Evolutionary conservation across 139 green algal species (phyloP).

Genomic region (Desmodesmus armatus): DNA sequence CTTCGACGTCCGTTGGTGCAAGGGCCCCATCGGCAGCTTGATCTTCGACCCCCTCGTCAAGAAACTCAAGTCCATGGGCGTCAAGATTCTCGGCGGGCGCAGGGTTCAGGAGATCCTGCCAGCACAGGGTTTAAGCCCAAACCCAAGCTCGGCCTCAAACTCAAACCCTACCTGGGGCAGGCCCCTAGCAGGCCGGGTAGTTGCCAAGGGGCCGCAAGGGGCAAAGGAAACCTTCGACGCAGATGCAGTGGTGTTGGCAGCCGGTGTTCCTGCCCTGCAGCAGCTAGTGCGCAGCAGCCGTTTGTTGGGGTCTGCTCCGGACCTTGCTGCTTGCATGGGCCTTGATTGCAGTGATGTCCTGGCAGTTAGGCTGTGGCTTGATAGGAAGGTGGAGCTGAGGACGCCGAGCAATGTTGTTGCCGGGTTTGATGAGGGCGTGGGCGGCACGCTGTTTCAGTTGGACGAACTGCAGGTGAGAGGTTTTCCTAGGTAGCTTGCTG

Average conservation of each 20-base stretch:
- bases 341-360: slow-evolving; percentile 66
- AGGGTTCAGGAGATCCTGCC: slow-evolving; percentile 31
- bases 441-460: slow-evolving; percentile 88
- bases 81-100: slow-evolving; percentile 31
- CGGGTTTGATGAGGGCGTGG: slow-evolving; percentile 77
- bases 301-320: slow-evolving; percentile 7
- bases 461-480: slow-evolving; percentile 65
- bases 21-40: slow-evolving; percentile 39
- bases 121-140: not conserved
- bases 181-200: no score
- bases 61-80: slow-evolving; percentile 39
- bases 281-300: slow-evolving; percentile 62
- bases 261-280: slow-evolving; percentile 83
- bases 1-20: slow-evolving; percentile 80
- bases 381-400: slow-evolving; percentile 62
- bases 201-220: slow-evolving; percentile 14
- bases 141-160: not conserved
- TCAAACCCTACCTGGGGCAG: not conserved
- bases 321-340: slow-evolving; percentile 6
- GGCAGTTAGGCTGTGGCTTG: slow-evolving; percentile 82
- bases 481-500: not conserved
- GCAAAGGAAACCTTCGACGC: slow-evolving; percentile 49
- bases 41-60: slow-evolving; percentile 75
- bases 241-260: slow-evolving; percentile 86
- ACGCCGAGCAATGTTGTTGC: slow-evolving; percentile 84